Percentiles rank a stretch among this genome's conserved stretches.
These are phyloP conservation scores for Trypanosoma cruzi DNA, from an alignment of 208 protist genomes.

Conservation along the genomic window DNA sequence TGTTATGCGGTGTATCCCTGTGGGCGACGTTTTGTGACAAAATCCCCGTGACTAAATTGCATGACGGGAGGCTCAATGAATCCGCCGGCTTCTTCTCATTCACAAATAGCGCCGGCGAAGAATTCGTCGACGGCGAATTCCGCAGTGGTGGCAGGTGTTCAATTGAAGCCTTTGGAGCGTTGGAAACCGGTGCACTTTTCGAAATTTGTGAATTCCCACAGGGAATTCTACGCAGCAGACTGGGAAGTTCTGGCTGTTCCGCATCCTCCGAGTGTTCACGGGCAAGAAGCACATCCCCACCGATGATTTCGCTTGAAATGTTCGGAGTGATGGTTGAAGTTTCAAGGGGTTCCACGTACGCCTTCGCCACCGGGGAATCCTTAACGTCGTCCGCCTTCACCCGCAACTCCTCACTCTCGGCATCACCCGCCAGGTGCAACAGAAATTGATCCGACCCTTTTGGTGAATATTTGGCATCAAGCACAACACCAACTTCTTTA, in stretches of 20 bases:
- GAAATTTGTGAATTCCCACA: background rate
- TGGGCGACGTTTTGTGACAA: background rate
- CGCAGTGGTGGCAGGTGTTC: background rate
- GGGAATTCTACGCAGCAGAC: background rate
- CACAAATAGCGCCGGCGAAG: background rate
- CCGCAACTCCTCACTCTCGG: conserved; percentile 34
- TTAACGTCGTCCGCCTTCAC: conserved; percentile 28
- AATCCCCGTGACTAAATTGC: background rate
- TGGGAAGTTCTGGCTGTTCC: background rate
- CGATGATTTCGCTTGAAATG: background rate
- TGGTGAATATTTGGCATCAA: conserved; percentile 43
- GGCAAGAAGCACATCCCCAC: background rate
- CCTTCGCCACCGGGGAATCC: conserved; percentile 28
- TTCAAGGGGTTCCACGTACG: conserved; percentile 37
- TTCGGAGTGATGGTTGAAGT: background rate
- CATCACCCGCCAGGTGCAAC: conserved; percentile 30
- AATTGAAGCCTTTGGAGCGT: background rate
- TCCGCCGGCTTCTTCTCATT: background rate
- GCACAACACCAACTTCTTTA: conserved; percentile 23
- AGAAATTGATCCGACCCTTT: conserved; percentile 34
- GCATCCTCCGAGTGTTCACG: background rate
- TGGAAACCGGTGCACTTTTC: background rate
- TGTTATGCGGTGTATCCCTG: background rate
- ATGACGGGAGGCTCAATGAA: background rate
- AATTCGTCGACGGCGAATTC: background rate